These are phyloP conservation scores for Saccharum officinarum DNA, from an alignment of 176 grass and related monocot genomes.

Conservation along the genomic window DNA sequence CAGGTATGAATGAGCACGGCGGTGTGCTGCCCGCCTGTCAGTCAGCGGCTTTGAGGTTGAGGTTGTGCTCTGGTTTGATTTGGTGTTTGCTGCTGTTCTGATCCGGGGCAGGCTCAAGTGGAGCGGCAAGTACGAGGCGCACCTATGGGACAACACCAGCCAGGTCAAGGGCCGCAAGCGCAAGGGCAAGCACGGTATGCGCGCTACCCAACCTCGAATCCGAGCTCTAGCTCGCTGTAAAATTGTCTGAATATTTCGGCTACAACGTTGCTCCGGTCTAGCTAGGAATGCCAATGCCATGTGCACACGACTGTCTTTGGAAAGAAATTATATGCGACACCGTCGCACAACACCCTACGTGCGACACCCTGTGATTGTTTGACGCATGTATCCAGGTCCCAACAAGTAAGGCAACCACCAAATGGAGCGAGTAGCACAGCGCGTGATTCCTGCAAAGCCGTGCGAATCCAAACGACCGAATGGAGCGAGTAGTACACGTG, in stretches of 20 bases:
- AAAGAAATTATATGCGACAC: no score
- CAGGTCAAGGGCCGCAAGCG: conserved; percentile 71
- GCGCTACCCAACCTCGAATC: not conserved
- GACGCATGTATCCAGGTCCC: no score
- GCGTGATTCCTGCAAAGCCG: no score
- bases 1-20: conserved; percentile 41
- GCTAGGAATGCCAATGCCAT: not conserved
- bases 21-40: not conserved
- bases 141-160: conserved; percentile 83
- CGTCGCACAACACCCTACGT: no score
- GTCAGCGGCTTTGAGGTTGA: not conserved
- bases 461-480: no score
- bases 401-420: no score
- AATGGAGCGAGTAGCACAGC: no score
- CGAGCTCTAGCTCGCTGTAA: not conserved
- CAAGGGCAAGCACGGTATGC: conserved; percentile 22
- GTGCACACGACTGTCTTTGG: not conserved
- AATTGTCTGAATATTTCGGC: not conserved
- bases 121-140: conserved; percentile 88
- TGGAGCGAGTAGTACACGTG: no score
- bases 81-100: not conserved
- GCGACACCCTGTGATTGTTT: no score
- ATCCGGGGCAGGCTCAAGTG: conserved; percentile 58
- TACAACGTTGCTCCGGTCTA: not conserved
- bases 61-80: conserved; percentile 4